A percentile compares a stretch with the other conserved stretches of the same genome.
Conservation (phyloP, 306 rosid species). For the Betula pendula region DNA sequence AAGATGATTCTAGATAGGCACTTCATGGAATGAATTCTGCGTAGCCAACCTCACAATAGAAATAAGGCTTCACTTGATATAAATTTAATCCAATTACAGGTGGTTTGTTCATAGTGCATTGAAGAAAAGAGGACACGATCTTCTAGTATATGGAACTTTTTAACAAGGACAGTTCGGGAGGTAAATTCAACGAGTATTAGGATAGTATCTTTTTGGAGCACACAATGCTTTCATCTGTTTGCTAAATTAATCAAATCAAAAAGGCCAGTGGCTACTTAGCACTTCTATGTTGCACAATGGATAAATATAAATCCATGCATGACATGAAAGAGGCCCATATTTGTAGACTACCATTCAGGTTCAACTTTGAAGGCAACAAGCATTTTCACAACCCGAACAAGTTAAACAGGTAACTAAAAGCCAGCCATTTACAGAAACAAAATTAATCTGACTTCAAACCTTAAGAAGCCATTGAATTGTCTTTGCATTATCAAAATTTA, state of each 20-base stretch:
- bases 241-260: not conserved
- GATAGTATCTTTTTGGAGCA: not conserved
- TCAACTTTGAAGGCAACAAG: not conserved
- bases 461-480: too few species aligned
- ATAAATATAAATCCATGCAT: not conserved
- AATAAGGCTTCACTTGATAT: not conserved
- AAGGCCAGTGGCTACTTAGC: not conserved
- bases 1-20: not conserved
- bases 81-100: not conserved
- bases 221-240: not conserved
- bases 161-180: not conserved
- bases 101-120: not conserved
- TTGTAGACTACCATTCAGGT: not conserved
- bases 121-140: not conserved
- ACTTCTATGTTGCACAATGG: not conserved
- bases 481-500: too few species aligned
- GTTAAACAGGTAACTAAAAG: too few species aligned
- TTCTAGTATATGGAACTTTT: not conserved
- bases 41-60: not conserved
- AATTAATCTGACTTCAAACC: too few species aligned
- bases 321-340: not conserved
- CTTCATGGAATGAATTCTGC: not conserved
- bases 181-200: not conserved
- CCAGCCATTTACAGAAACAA: too few species aligned
- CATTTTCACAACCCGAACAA: too few species aligned